Evolutionary conservation across 2,329 filamentous ascomycete genomes (phyloP), one percentile per base, ranked within the genome.

Genomic region (Paraphaeosphaeria sporulosa): DNA sequence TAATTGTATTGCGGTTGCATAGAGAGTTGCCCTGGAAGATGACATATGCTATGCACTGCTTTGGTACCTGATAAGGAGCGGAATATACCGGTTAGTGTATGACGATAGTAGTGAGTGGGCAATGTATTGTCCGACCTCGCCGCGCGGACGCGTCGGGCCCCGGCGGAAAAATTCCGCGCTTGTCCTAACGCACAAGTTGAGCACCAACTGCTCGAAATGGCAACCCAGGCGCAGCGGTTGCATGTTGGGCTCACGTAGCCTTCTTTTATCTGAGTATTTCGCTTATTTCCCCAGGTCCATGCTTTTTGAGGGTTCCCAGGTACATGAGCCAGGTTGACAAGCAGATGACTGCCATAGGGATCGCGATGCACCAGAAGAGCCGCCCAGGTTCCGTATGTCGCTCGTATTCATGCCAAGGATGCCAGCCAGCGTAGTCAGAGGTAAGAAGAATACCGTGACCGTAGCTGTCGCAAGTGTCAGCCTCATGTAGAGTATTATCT

Each of bases 301-400:
- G 48, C 36, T 55, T 54, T 34, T 56, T 47, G 47, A 59, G 56
- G 15, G 27, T 23, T 17, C 56, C 60, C 6, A 55, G 48, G 34
- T 59, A 57, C 7, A 57, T 10, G 46, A 57, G 23, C 57, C 56
- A 62, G 0, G 44, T 19, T 10, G 36, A 56, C 36, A 57, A 49
- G n/a, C 34, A 62, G 53, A 15, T 38, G 38, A 7, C 25, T 27
- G n/a, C 43, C 23, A 38, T 15, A 2, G 36, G 13, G 36, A 15
- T 38, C 36, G 36, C 36, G 36, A 17, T 38, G 12, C 12, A 38
- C 2, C 13, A 38, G 36, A 38, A 38, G 13, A 38, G 36, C 36
- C 36, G 5, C 12, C 15, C 10, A 15, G 36, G 10, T 38, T 17
- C 17, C 17, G 10, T 17, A 38, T 2, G 4, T 38, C 36, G 36